A percentile compares a stretch with the other conserved stretches of the same genome.
Conservation (phyloP, 169 alveolate genomes). For the Theileria orientalis region DNA sequence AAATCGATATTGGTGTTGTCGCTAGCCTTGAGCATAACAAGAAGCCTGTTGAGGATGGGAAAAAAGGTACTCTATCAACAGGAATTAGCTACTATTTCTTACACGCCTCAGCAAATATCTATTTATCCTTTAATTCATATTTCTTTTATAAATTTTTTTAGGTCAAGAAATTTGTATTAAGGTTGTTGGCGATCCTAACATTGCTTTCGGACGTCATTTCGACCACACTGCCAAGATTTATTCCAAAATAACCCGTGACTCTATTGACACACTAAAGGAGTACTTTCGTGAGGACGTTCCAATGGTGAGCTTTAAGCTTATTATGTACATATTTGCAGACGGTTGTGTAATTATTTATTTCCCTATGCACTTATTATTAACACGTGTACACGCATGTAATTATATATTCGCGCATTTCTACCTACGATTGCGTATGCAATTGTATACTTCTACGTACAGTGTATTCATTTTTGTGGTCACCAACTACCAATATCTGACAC, state of each 20-base stretch:
- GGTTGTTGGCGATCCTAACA: constrained; percentile 85
- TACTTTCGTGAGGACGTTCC: constrained; percentile 92
- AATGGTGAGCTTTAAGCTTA: too few relatives aligned
- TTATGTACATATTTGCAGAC: too few relatives aligned
- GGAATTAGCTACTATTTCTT: background rate
- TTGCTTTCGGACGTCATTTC: constrained; percentile 94
- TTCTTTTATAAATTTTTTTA: background rate
- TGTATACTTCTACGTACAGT: too few relatives aligned
- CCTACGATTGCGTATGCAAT: too few relatives aligned
- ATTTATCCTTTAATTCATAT: background rate
- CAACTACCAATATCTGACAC: too few relatives aligned
- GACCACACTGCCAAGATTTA: constrained; percentile 84
- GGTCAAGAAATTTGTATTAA: constrained; percentile 86
- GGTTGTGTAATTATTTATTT: too few relatives aligned
- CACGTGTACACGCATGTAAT: too few relatives aligned
- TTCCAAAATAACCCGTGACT: constrained; percentile 89
- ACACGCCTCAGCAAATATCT: background rate
- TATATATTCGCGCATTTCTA: too few relatives aligned
- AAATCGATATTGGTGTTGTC: constrained; percentile 92
- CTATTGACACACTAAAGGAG: constrained; percentile 93
- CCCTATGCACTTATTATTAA: too few relatives aligned
- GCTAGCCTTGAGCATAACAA: constrained; percentile 92
- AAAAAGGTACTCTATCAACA: constrained; percentile 71
- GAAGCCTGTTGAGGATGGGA: constrained; percentile 90
- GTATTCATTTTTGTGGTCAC: too few relatives aligned